These are phyloP conservation scores for Nicotiana tabacum DNA, from an alignment of 257 asterid species.

Conservation along the genomic window DNA sequence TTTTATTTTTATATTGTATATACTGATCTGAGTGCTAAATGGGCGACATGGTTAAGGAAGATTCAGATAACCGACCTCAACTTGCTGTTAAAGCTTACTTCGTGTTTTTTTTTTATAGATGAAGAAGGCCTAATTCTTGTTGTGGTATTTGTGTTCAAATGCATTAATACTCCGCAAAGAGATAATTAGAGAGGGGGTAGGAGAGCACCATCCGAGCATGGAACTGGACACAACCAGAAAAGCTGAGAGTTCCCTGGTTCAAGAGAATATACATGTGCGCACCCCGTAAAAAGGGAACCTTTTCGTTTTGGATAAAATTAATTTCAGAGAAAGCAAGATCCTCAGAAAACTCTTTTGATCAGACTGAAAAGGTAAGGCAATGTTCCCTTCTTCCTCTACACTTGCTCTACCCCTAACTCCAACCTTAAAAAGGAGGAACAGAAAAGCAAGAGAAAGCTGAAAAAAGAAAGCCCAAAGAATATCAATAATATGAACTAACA, in stretches of 20 bases:
- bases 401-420: neutral
- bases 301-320: neutral
- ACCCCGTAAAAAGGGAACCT: no score
- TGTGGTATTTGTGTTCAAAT: no score
- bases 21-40: neutral
- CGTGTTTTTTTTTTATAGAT: no score
- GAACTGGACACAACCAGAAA: no score
- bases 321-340: neutral
- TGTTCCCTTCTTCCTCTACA: neutral
- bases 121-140: no score
- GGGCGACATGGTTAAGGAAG: no score
- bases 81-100: no score
- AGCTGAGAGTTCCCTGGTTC: neutral
- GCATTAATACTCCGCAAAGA: no score
- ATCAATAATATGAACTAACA: neutral
- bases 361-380: neutral
- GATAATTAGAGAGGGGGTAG: no score
- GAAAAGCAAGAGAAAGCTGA: neutral
- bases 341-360: constrained; percentile 1
- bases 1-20: neutral
- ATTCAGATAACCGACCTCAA: no score
- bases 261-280: neutral
- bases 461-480: neutral
- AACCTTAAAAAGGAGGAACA: neutral
- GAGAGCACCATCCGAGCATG: no score